phyloP scores from a whole-genome alignment of 2,329 filamentous ascomycete species.

The Zalaria sp. region DNA sequence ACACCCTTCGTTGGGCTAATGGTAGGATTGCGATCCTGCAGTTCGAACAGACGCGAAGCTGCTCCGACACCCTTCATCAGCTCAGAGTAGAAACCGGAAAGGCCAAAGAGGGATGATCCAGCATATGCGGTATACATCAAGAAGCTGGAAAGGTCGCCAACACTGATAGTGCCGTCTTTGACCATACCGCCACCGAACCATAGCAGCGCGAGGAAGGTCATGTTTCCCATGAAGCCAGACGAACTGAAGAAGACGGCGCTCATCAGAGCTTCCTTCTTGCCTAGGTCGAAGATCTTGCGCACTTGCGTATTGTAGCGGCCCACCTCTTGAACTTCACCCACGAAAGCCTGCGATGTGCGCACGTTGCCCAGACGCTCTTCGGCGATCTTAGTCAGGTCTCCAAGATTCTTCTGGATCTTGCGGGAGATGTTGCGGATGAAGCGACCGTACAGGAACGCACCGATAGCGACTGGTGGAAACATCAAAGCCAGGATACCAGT shows the following conservation, averaged over 20 bases:
- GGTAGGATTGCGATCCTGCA: constrained; percentile 77
- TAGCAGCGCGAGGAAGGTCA: constrained; percentile 84
- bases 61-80: constrained; percentile 98
- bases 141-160: constrained; percentile 90
- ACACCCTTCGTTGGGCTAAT: constrained; percentile 77
- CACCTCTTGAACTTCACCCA: constrained; percentile 82
- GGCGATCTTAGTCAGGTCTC: constrained; percentile 87
- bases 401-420: constrained; percentile 85
- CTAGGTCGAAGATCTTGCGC: constrained; percentile 79
- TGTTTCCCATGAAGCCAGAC: constrained; percentile 86
- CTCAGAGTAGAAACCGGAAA: constrained; percentile 94
- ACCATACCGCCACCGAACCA: constrained; percentile 88
- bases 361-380: constrained; percentile 97
- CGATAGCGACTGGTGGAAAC: constrained; percentile 80
- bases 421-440: constrained; percentile 80
- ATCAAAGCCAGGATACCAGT: constrained; percentile 76
- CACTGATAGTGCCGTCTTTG: constrained; percentile 67
- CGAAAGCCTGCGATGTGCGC: constrained; percentile 91
- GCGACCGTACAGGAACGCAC: constrained; percentile 83
- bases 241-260: constrained; percentile 79
- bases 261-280: constrained; percentile 73
- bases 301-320: constrained; percentile 84
- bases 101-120: constrained; percentile 76
- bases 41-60: constrained; percentile 87
- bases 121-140: constrained; percentile 94